A percentile compares a stretch with the other conserved stretches of the same genome.
Evolutionary conservation across 2,329 filamentous ascomycete species (phyloP).

Genomic region (Dactylellina parvicollis): DNA sequence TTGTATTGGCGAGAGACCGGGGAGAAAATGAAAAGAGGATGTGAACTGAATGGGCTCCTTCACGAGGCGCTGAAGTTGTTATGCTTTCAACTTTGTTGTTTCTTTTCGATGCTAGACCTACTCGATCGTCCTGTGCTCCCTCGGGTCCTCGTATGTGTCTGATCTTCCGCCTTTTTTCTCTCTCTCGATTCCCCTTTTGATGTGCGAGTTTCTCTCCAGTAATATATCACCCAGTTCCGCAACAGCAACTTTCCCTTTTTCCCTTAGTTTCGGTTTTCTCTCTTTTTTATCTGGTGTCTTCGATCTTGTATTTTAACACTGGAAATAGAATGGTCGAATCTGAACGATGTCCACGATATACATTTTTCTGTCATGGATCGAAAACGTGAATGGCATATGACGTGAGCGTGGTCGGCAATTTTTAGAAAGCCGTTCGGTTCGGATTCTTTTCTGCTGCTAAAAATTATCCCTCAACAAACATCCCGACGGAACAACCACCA

Average conservation of each 20-base stretch:
- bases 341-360: conserved; percentile 2
- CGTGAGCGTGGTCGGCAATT: conserved; percentile 31
- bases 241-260: background rate
- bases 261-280: background rate
- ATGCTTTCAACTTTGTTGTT: conserved; percentile 30
- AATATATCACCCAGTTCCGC: background rate
- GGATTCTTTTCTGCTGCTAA: conserved; percentile 33
- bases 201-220: background rate
- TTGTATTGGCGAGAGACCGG: background rate
- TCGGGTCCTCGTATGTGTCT: background rate
- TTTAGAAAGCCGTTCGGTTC: background rate
- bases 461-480: conserved; percentile 52
- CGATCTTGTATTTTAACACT: conserved; percentile 20
- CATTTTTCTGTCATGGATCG: too few relatives aligned
- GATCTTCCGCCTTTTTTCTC: background rate
- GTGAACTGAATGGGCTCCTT: conserved; percentile 4
- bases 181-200: background rate
- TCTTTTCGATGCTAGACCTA: conserved; percentile 15
- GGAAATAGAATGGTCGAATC: conserved; percentile 15
- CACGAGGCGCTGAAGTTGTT: conserved; percentile 47
- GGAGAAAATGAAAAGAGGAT: background rate
- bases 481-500: conserved; percentile 17
- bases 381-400: conserved; percentile 17
- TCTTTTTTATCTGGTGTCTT: conserved; percentile 9
- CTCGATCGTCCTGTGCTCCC: background rate